A percentile compares a stretch with the other conserved stretches of the same genome.
These are phyloP conservation scores for Eucalyptus cloeziana DNA, from an alignment of 345 rosid genomes.

Conservation along the genomic window DNA sequence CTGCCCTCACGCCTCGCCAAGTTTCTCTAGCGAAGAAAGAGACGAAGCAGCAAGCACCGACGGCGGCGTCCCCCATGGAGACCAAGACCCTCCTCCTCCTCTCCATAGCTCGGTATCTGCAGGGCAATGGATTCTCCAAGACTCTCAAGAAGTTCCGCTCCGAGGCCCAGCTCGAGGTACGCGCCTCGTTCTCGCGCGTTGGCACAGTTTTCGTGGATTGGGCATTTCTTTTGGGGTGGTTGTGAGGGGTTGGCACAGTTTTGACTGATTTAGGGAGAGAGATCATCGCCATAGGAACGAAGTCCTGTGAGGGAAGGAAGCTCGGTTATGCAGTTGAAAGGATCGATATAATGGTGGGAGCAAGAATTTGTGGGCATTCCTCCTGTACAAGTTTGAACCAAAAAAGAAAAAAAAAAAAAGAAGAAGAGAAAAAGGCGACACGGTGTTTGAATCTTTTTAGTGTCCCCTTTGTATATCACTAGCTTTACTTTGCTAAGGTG, in stretches of 20 bases:
- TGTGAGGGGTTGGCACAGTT: neutral
- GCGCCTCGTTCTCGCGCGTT: neutral
- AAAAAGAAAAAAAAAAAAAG: neutral
- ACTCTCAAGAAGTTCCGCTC: conserved; percentile 59
- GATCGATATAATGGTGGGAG: neutral
- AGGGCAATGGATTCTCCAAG: conserved; percentile 44
- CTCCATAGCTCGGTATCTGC: conserved; percentile 48
- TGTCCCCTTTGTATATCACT: neutral
- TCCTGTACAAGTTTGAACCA: neutral
- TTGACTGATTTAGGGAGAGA: neutral
- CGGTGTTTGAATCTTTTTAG: neutral
- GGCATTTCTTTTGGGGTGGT: neutral
- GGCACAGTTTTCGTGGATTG: neutral
- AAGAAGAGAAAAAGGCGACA: neutral
- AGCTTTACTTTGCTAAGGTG: neutral
- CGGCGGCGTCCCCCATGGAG: conserved; percentile 1
- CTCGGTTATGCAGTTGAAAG: neutral
- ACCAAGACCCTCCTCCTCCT: conserved; percentile 25
- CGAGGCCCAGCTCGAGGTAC: conserved; percentile 55
- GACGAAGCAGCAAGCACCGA: neutral
- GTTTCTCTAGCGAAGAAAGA: conserved; percentile 11
- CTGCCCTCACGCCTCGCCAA: conserved; percentile 53
- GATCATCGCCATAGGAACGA: neutral
- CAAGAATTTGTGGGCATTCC: neutral
- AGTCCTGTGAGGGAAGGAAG: neutral